A percentile compares a stretch with the other conserved stretches of the same genome.
phyloP scores from a whole-genome alignment of 2,329 filamentous ascomycete genomes.

The Venturia effusa region DNA sequence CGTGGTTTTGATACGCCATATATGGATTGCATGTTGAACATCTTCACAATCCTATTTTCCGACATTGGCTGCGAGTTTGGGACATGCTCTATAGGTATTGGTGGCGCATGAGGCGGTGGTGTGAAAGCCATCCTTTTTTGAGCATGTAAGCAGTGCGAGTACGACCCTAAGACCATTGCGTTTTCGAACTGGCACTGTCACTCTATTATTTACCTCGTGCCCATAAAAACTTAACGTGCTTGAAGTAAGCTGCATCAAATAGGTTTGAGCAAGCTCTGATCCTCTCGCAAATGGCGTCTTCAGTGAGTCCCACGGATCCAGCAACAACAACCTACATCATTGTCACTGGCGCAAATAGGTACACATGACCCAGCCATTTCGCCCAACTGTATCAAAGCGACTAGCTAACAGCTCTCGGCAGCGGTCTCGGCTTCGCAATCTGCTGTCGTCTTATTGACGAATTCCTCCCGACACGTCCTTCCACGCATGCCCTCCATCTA shows the following conservation, averaged over 20 bases:
- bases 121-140: not conserved
- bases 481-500: constrained; percentile 60
- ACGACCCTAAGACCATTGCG: not conserved
- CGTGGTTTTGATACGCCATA: too few relatives aligned
- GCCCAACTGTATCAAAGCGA: not conserved
- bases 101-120: not conserved
- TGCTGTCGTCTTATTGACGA: constrained; percentile 81
- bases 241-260: not conserved
- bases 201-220: too few relatives aligned
- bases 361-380: constrained; percentile 15
- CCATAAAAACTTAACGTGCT: too few relatives aligned
- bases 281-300: not conserved
- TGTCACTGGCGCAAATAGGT: constrained; percentile 84
- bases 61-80: too few relatives aligned
- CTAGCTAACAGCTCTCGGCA: constrained; percentile 27
- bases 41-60: too few relatives aligned
- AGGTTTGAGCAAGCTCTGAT: not conserved
- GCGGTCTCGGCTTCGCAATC: constrained; percentile 77
- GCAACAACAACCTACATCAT: constrained; percentile 28
- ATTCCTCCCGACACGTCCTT: constrained; percentile 61
- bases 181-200: not conserved
- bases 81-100: too few relatives aligned
- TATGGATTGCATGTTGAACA: too few relatives aligned
- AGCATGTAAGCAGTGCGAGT: not conserved
- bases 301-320: not conserved